phyloP scores from a whole-genome alignment of 257 asterid genomes.

The Coffea canephora region DNA sequence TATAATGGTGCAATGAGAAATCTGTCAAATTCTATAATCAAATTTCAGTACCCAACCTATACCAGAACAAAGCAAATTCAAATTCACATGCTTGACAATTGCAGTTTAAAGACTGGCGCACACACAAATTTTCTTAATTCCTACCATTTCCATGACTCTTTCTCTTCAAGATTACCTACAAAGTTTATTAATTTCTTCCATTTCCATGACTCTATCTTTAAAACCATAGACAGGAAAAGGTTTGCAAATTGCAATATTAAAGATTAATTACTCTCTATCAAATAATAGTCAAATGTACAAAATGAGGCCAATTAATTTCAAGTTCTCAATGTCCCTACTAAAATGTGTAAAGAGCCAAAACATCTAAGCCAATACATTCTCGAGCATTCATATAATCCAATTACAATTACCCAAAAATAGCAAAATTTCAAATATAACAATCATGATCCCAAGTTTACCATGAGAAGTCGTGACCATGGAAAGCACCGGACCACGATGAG shows the following conservation, averaged over 20 bases:
- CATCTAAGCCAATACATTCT: not conserved
- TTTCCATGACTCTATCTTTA: too few species aligned
- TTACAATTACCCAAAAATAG: not conserved
- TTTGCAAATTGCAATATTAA: not conserved
- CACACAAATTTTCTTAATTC: not conserved
- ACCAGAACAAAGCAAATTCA: too few species aligned
- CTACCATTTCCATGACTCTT: not conserved
- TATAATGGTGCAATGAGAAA: not conserved
- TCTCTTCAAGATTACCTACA: not conserved
- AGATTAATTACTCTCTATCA: not conserved
- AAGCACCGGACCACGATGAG: conserved; percentile 80
- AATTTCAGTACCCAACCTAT: not conserved
- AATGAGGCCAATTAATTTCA: not conserved
- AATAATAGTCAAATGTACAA: not conserved
- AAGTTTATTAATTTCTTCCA: too few species aligned
- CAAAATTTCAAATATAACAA: not conserved
- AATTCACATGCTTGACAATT: not conserved
- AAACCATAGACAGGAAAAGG: not conserved
- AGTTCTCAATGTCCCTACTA: not conserved
- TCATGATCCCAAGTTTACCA: conserved; percentile 41
- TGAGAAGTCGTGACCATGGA: conserved; percentile 76
- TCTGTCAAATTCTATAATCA: not conserved
- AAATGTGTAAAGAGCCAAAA: not conserved
- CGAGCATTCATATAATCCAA: not conserved
- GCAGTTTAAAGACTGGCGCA: too few species aligned